Conservation (phyloP, 768 basidiomycete genomes). For the Filobasidium wieringae region DNA sequence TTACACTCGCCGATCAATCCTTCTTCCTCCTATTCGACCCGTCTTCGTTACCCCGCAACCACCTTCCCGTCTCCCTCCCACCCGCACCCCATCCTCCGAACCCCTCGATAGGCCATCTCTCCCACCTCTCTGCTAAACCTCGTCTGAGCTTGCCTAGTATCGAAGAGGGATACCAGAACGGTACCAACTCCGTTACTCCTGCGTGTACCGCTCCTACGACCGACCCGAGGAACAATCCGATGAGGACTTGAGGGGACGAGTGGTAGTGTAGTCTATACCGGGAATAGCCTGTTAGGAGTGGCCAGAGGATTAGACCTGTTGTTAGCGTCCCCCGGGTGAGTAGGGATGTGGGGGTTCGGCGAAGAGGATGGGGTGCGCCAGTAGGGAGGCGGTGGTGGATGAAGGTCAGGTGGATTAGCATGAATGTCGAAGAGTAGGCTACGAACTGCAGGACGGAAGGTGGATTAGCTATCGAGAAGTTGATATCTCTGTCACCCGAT, state of each 20-base stretch:
- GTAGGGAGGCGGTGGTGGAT: slow-evolving; percentile 11
- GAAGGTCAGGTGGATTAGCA: slow-evolving; percentile 10
- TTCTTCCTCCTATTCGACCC: no score
- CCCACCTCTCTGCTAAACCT: background rate
- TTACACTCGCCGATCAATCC: no score
- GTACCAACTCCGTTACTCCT: slow-evolving; percentile 9
- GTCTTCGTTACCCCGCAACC: no score
- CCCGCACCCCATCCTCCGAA: slow-evolving; percentile 10
- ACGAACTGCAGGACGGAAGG: slow-evolving; percentile 14
- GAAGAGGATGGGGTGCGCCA: background rate
- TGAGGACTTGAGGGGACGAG: slow-evolving; percentile 25
- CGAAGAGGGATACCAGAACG: slow-evolving; percentile 9
- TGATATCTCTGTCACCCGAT: background rate
- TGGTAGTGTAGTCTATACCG: slow-evolving; percentile 36
- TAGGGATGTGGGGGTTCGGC: background rate
- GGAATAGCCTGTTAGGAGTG: slow-evolving; percentile 30
- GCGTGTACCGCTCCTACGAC: slow-evolving; percentile 2
- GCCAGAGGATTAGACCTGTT: slow-evolving; percentile 26
- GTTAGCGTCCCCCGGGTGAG: slow-evolving; percentile 11
- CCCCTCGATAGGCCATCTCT: slow-evolving; percentile 13
- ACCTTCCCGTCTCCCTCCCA: background rate
- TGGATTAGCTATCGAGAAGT: background rate
- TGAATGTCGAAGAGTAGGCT: slow-evolving; percentile 13
- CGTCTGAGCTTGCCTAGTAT: background rate
- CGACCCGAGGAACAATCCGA: slow-evolving; percentile 2